Conservation (phyloP, 106 monocot genomes). For the Dendrobium nobile region DNA sequence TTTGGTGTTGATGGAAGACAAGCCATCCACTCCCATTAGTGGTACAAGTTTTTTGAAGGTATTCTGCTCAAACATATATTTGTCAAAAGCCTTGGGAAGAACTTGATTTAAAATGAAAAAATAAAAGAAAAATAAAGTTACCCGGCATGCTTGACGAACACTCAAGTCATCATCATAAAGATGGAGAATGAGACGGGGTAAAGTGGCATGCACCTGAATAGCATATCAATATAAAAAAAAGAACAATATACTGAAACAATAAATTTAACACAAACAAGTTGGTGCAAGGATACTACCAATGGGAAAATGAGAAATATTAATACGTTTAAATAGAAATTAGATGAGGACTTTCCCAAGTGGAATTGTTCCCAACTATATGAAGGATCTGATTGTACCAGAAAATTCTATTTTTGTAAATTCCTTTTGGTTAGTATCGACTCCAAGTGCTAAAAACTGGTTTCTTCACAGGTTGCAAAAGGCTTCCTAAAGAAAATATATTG, state of each 20-base stretch:
- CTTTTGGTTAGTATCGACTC: no score
- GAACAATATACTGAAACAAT: background rate
- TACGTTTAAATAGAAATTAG: background rate
- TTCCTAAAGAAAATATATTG: no score
- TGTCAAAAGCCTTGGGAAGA: background rate
- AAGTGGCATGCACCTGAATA: slow-evolving; percentile 60
- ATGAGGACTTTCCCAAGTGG: background rate
- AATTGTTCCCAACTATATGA: no score
- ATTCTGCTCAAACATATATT: slow-evolving; percentile 26
- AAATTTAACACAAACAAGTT: background rate
- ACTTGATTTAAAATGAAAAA: slow-evolving; percentile 10
- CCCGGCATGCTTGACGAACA: slow-evolving; percentile 91
- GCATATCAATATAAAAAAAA: background rate
- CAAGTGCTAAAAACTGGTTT: no score
- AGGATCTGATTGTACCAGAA: no score
- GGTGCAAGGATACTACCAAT: background rate
- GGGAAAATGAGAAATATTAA: background rate
- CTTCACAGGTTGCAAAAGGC: no score
- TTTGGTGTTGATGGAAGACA: slow-evolving; percentile 46
- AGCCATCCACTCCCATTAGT: slow-evolving; percentile 57
- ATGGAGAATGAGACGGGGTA: slow-evolving; percentile 88
- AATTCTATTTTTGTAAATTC: no score
- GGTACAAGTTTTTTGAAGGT: slow-evolving; percentile 63
- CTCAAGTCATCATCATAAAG: slow-evolving; percentile 76
- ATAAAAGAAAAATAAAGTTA: slow-evolving; percentile 17